Conservation (phyloP, 176 grass and related monocot species). For the Otatea glauca region DNA sequence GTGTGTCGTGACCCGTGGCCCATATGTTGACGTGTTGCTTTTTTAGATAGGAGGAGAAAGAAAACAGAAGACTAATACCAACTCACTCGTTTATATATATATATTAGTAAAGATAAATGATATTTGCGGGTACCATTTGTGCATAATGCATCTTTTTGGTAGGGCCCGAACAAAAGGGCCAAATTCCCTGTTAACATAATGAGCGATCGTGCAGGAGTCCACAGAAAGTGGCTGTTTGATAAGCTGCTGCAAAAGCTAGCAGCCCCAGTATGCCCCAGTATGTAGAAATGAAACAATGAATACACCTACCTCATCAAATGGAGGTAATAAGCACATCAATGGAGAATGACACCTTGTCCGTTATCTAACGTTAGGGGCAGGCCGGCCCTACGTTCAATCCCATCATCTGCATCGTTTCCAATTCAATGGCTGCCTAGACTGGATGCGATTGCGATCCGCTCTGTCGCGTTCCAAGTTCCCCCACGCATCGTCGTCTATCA, state of each 20-base stretch:
- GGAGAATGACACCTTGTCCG: background rate
- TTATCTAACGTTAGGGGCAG: background rate
- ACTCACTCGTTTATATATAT: too few relatives aligned
- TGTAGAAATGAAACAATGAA: background rate
- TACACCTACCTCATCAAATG: background rate
- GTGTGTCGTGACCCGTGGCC: too few relatives aligned
- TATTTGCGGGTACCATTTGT: background rate
- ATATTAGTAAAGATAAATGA: too few relatives aligned
- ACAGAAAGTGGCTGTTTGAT: background rate
- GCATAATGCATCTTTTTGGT: background rate
- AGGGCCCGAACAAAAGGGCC: background rate
- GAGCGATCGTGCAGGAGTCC: background rate
- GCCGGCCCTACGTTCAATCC: background rate
- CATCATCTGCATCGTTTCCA: background rate
- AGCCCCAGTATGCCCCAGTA: conserved; percentile 14
- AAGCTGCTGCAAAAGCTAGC: background rate
- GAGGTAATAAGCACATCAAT: background rate
- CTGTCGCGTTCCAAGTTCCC: background rate
- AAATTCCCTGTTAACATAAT: background rate
- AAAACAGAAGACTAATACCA: too few relatives aligned
- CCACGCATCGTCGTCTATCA: too few relatives aligned
- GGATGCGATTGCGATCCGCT: background rate
- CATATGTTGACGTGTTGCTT: too few relatives aligned
- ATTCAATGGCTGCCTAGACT: background rate
- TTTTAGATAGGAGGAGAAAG: too few relatives aligned